A percentile compares a stretch with the other conserved stretches of the same genome.
phyloP scores from a whole-genome alignment of 805 yeast genomes.

The Metschnikowia bowlesiae region DNA sequence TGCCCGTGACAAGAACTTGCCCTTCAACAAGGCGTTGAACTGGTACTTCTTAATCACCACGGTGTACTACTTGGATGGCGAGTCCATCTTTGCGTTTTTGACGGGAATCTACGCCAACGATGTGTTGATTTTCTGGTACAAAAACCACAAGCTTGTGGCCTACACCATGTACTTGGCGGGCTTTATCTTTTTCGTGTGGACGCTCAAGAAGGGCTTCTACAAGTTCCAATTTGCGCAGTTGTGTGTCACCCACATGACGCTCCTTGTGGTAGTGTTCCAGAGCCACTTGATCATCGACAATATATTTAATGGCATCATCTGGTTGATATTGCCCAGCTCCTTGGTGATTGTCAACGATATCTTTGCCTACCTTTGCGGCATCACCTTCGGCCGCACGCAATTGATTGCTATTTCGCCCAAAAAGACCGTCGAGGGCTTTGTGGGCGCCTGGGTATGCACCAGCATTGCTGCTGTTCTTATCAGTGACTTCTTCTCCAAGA shows the following conservation, averaged over 20 bases:
- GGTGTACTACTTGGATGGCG: conserved; percentile 85
- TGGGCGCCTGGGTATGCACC: conserved; percentile 97
- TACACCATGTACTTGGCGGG: conserved; percentile 84
- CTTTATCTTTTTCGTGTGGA: conserved; percentile 82
- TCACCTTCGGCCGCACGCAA: conserved; percentile 91
- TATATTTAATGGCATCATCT: conserved; percentile 82
- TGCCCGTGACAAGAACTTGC: conserved; percentile 75
- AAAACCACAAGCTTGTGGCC: conserved; percentile 78
- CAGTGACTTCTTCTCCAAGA: conserved; percentile 58
- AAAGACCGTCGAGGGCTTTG: conserved; percentile 94
- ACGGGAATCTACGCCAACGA: conserved; percentile 47
- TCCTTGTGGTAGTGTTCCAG: conserved; percentile 85
- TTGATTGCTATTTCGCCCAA: conserved; percentile 92
- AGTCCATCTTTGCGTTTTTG: conserved; percentile 68
- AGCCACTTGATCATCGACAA: conserved; percentile 90
- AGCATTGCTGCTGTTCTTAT: conserved; percentile 65
- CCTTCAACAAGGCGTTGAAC: conserved; percentile 75
- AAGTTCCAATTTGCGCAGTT: conserved; percentile 92
- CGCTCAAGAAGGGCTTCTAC: conserved; percentile 82
- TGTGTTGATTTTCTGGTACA: conserved; percentile 53
- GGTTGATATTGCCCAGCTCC: conserved; percentile 91
- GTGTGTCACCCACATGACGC: conserved; percentile 90
- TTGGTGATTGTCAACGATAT: conserved; percentile 92
- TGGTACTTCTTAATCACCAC: conserved; percentile 93
- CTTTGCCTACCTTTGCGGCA: conserved; percentile 95